Percentiles rank a stretch among this genome's conserved stretches.
Conservation (phyloP, 106 monocot genomes). For the Alisma plantagoaquatica region DNA sequence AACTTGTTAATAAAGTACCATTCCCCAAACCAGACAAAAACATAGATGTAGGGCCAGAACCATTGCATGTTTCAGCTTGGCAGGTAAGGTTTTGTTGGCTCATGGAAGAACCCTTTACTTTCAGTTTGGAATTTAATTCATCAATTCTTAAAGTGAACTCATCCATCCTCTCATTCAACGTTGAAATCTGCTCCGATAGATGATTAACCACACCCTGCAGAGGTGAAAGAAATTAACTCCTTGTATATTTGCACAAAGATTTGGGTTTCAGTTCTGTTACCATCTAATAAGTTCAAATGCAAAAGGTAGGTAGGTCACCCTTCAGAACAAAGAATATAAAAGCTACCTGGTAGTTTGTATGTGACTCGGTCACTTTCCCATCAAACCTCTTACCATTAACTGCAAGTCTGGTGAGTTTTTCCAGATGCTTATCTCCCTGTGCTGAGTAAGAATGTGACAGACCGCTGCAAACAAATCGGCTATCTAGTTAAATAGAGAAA, state of each 20-base stretch:
- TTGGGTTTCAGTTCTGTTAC: too few species aligned
- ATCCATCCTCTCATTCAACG: conserved; percentile 87
- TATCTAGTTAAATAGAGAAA: background rate
- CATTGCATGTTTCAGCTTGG: conserved; percentile 57
- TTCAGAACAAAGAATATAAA: background rate
- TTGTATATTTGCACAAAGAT: too few species aligned
- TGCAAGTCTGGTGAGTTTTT: conserved; percentile 56
- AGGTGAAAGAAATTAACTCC: background rate
- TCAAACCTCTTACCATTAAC: conserved; percentile 44
- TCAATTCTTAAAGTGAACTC: conserved; percentile 81
- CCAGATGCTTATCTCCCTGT: conserved; percentile 57
- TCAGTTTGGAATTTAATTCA: conserved; percentile 73
- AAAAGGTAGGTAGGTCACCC: too few species aligned
- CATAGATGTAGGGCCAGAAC: conserved; percentile 58
- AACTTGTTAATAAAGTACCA: conserved; percentile 64
- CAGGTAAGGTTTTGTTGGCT: conserved; percentile 73
- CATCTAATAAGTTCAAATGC: too few species aligned
- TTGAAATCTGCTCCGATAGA: conserved; percentile 84
- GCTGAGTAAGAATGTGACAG: conserved; percentile 76
- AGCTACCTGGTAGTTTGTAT: conserved; percentile 56
- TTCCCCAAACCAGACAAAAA: conserved; percentile 79
- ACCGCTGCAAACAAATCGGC: conserved; percentile 30
- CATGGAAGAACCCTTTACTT: conserved; percentile 27
- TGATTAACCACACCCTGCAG: conserved; percentile 67
- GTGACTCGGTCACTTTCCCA: conserved; percentile 40